Evolutionary conservation across 2,329 filamentous ascomycete genomes (phyloP), one percentile per base, ranked within the genome.

Genomic region (Paraphoma sp.): DNA sequence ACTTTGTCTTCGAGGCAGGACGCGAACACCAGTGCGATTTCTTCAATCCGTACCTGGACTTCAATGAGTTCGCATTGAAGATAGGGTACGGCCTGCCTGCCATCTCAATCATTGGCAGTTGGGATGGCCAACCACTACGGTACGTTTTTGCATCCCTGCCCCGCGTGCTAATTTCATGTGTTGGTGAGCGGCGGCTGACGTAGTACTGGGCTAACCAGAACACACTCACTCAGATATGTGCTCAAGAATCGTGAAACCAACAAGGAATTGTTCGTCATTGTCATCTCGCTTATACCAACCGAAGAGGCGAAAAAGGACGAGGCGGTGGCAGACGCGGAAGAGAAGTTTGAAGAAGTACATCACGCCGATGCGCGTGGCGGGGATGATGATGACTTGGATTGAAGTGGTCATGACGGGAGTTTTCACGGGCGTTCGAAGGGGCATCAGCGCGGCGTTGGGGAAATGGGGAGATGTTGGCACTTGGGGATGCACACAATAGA

Each of bases 21-120:
- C 79, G 86, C 60, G 78, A 82, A 54, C 90, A 90, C 76, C 78
- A 81, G 57, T 84, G 82, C 61, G 88, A 91, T 73, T 98, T 99
- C 76, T 96, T 89, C 77, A 98, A 98, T 74, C 90, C 91, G 1
- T 97, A 96, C 77, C 78, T 99, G 45, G 92, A 96, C 76, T 97
- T 98, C 74, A 89, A 88, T 70, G 85, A 89, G 64, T 88, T 94
- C 68, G 83, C 89, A 29, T 78, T 95, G 18, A 83, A 86, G 60
- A 64, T 76, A 7, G 74, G 74, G 2, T 76, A 76, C 41, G 74
- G 74, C 49, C 71, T 95, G 30, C 91, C 91, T 0, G 89, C 90
- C 0, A 91, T 93, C 17, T 87, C 87, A 1, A 88, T 94, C 51
- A 86, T 93, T 74, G 87, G 84, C 67, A 92, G 92, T 72, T 93